A percentile compares a stretch with the other conserved stretches of the same genome.
Conservation (phyloP, 2,329 filamentous ascomycete genomes). For the Paraphaeosphaeria minitans region DNA sequence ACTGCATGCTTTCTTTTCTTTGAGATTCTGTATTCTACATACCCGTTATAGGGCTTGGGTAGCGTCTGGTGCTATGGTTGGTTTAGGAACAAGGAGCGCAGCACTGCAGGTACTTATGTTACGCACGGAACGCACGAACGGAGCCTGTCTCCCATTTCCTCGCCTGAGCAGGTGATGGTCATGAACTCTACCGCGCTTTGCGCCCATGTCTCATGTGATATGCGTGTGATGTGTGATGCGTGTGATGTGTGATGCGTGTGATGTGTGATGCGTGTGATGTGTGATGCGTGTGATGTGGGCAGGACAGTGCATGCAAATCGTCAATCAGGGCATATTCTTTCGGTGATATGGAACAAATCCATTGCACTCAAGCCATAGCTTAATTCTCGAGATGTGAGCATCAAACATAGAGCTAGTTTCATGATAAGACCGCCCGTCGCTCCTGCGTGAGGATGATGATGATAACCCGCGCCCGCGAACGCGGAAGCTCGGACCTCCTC, state of each 20-base stretch:
- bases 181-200: neutral
- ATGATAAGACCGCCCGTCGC: neutral
- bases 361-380: too few species aligned
- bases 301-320: too few species aligned
- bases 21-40: constrained; percentile 35
- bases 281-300: neutral
- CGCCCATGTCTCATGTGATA: neutral
- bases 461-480: neutral
- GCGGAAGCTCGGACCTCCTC: neutral
- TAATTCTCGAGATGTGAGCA: too few species aligned
- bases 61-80: constrained; percentile 20
- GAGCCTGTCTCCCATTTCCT: constrained; percentile 4
- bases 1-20: constrained; percentile 20
- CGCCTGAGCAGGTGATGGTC: neutral
- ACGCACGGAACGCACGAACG: constrained; percentile 11
- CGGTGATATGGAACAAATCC: too few species aligned
- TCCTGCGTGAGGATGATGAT: neutral
- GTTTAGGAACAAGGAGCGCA: constrained; percentile 11
- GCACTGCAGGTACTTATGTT: constrained; percentile 10
- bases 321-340: too few species aligned
- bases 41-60: constrained; percentile 20
- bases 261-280: neutral
- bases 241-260: neutral
- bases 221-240: neutral
- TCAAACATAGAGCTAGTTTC: neutral